Evolutionary conservation across 2,329 filamentous ascomycete genomes (phyloP).

Genomic region (Ilyonectria destructans): DNA sequence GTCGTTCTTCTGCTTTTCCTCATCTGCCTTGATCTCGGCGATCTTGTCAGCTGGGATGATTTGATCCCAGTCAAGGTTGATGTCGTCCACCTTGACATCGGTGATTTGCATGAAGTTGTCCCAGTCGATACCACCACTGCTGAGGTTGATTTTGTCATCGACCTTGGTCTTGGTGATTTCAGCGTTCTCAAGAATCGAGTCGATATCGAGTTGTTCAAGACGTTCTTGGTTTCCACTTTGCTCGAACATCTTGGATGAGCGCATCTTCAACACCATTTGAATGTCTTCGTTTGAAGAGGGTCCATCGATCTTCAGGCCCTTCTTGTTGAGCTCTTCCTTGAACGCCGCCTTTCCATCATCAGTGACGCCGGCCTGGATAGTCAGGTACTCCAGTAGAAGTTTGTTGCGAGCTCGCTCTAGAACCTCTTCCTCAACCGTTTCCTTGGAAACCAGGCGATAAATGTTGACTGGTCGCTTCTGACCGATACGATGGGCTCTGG

Average conservation of each 20-base stretch:
- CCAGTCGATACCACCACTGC: slow-evolving; percentile 86
- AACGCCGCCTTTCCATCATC: slow-evolving; percentile 92
- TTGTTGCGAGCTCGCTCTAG: slow-evolving; percentile 97
- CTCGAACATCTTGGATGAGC: slow-evolving; percentile 99
- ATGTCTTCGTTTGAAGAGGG: slow-evolving; percentile 95
- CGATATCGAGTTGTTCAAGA: slow-evolving; percentile 96
- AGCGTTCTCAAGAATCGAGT: slow-evolving; percentile 95
- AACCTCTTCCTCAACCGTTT: slow-evolving; percentile 98
- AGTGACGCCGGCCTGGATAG: slow-evolving; percentile 96
- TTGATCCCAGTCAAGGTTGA: slow-evolving; percentile 92
- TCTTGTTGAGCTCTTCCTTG: slow-evolving; percentile 83
- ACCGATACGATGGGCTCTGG: slow-evolving; percentile 96
- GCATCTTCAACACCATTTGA: slow-evolving; percentile 94
- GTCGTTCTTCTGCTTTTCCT: slow-evolving; percentile 87
- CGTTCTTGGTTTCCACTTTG: slow-evolving; percentile 97
- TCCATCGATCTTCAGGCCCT: slow-evolving; percentile 81
- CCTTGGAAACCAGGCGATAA: slow-evolving; percentile 96
- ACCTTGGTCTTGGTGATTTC: slow-evolving; percentile 98
- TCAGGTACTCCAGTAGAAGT: slow-evolving; percentile 96
- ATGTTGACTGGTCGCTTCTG: slow-evolving; percentile 97
- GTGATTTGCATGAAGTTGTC: slow-evolving; percentile 99
- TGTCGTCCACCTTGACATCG: slow-evolving; percentile 92
- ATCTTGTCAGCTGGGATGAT: slow-evolving; percentile 97
- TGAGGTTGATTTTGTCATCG: slow-evolving; percentile 91
- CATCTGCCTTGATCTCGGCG: slow-evolving; percentile 89